Base-by-base conservation (phyloP, 2,329 filamentous ascomycete genomes). In the Parastagonospora avenae region DNA sequence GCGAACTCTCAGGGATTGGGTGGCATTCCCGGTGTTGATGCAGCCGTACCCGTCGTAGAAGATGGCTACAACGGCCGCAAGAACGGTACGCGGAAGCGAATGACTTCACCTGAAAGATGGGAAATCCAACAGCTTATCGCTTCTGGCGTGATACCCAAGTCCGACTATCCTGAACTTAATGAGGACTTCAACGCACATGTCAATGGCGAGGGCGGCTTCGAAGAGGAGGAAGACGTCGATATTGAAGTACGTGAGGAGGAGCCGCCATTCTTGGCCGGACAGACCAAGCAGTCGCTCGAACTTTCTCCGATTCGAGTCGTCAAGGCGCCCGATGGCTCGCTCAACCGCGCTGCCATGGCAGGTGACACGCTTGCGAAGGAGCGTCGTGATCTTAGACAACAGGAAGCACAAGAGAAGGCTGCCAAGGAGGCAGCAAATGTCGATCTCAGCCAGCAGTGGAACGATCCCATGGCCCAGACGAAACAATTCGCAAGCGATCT, bases 201-300 rank as follows among this genome's bases (percentile, higher is more conserved):
- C 24, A 89, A 88, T 24, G 93, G 92, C 12, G 91, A 96, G 60
- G 90, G 88, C 12, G 88, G 90, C 46, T 87, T 97, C 73, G 92
- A 97, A 70, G 82, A 97, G 57, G 94, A 99, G 71, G 91, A 97
- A 73, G 94, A 99, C 68, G 86, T 99, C 4, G 94, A 99, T 65
- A 99, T 99, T 57, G 94, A 99, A 74, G 90, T 99, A 28, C 85
- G 88, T 60, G 94, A 99, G 55, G 94, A 99, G 64, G 94, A 99
- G 67, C 95, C 94, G 0, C 94, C 94, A 0, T 99, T 99, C 79
- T 76, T 99, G 56, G 90, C 91, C 12, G 94, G 94, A 4, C 95
- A 99, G 73, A 99, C 94, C 0, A 97, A 97, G 69, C 92, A 96
- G 70, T 96, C 92, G 8, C 80, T 99, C 8, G 94, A 99, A 67